Percentiles rank a stretch among this genome's conserved stretches.
Conservation (phyloP, 495 filamentous ascomycete genomes). For the Trichodelitschia bisporula region DNA sequence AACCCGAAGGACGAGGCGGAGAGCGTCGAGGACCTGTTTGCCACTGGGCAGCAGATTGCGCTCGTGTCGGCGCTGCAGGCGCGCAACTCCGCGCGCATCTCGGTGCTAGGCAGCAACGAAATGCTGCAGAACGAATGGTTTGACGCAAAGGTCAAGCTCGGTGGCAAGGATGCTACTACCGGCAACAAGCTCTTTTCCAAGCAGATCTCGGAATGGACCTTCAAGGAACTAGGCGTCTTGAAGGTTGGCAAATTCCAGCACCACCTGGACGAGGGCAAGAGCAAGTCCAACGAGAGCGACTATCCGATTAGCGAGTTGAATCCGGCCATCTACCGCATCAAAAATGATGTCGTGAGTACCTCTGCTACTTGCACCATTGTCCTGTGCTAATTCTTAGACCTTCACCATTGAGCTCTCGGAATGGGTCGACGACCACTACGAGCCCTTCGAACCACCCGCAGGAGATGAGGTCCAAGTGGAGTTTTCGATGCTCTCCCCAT, state of each 20-base stretch:
- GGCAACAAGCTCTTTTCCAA: slow-evolving; percentile 70
- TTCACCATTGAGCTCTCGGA: slow-evolving; percentile 71
- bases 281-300: slow-evolving; percentile 12
- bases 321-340: slow-evolving; percentile 81
- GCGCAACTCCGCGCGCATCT: slow-evolving; percentile 78
- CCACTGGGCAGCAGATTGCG: slow-evolving; percentile 54
- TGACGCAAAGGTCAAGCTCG: slow-evolving; percentile 28
- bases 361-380: neutral
- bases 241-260: slow-evolving; percentile 68
- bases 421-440: slow-evolving; percentile 41
- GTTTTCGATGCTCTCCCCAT: slow-evolving; percentile 95
- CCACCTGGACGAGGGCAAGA: slow-evolving; percentile 34
- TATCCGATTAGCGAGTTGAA: slow-evolving; percentile 25
- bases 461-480: slow-evolving; percentile 70
- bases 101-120: slow-evolving; percentile 65
- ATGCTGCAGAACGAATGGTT: slow-evolving; percentile 81
- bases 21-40: slow-evolving; percentile 55
- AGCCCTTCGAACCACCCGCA: slow-evolving; percentile 43
- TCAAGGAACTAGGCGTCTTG: slow-evolving; percentile 78
- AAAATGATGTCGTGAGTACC: slow-evolving; percentile 90
- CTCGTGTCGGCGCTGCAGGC: slow-evolving; percentile 70
- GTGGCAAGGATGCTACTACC: slow-evolving; percentile 29
- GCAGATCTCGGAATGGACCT: slow-evolving; percentile 68
- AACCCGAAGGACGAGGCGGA: slow-evolving; percentile 74
- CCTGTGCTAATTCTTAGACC: slow-evolving; percentile 28